These are phyloP conservation scores for Senecio squalidus DNA, from an alignment of 140 eudicot genomes.

Conservation along the genomic window DNA sequence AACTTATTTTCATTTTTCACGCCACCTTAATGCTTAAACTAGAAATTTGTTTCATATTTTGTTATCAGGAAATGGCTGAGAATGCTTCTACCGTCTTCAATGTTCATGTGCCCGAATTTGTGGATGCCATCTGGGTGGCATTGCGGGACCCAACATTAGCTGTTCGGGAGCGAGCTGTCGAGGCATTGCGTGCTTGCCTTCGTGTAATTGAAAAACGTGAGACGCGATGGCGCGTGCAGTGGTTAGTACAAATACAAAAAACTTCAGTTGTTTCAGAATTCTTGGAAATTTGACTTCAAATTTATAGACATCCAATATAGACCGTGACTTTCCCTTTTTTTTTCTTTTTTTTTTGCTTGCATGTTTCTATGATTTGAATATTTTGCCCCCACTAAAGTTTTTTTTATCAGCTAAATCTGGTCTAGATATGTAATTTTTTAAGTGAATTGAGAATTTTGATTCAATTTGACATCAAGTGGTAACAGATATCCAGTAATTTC, in stretches of 20 bases:
- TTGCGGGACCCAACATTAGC: slow-evolving; percentile 85
- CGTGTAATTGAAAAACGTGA: slow-evolving; percentile 98
- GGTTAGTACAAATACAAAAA: slow-evolving; percentile 47
- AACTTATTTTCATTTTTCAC: slow-evolving; percentile 6
- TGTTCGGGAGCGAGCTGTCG: slow-evolving; percentile 90
- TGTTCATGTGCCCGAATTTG: slow-evolving; percentile 85
- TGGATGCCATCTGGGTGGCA: slow-evolving; percentile 98
- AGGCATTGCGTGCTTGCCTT: slow-evolving; percentile 98
- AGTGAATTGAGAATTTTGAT: no score
- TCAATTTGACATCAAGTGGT: no score
- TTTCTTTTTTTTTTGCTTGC: background rate
- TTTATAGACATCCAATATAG: slow-evolving; percentile 6
- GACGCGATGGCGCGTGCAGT: slow-evolving; percentile 99
- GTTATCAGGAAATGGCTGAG: slow-evolving; percentile 93
- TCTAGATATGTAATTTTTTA: no score
- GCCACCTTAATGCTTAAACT: slow-evolving; percentile 1
- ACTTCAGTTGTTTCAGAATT: background rate
- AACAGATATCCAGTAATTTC: no score
- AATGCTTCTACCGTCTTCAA: slow-evolving; percentile 96
- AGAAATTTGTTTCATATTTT: slow-evolving; percentile 4
- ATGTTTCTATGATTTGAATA: background rate
- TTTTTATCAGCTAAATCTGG: background rate
- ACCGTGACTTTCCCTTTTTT: background rate
- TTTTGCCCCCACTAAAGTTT: background rate
- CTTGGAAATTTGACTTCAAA: no score